Percentiles rank a stretch among this genome's conserved stretches.
These are phyloP conservation scores for Fusarium oxysporum DNA, from an alignment of 2,329 filamentous ascomycete species.

Conservation along the genomic window DNA sequence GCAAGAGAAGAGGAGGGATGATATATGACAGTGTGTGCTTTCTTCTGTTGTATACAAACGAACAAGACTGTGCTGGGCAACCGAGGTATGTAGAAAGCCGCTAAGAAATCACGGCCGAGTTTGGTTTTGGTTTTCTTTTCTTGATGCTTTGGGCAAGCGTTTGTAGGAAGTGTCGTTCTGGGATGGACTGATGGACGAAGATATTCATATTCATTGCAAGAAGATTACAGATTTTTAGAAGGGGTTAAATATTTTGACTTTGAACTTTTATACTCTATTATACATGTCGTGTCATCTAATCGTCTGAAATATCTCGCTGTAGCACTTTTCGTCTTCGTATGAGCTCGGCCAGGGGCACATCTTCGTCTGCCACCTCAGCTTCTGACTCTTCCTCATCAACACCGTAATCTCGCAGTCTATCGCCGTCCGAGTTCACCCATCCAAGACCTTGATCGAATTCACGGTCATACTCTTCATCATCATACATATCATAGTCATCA, in stretches of 20 bases:
- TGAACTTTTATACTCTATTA: conserved; percentile 32
- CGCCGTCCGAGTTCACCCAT: conserved; percentile 82
- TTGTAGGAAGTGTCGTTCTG: conserved; percentile 9
- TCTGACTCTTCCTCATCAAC: conserved; percentile 77
- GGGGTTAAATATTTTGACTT: conserved; percentile 28
- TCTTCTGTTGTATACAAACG: conserved; percentile 41
- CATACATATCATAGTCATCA: conserved; percentile 67
- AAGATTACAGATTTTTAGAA: conserved; percentile 32
- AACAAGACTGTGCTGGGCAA: conserved; percentile 46
- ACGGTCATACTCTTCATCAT: conserved; percentile 67
- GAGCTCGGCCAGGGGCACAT: conserved; percentile 77
- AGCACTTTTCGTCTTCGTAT: conserved; percentile 65
- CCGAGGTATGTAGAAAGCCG: conserved; percentile 33
- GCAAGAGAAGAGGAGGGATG: conserved; percentile 30
- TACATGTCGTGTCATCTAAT: conserved; percentile 35
- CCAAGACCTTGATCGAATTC: conserved; percentile 54
- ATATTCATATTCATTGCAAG: conserved; percentile 27
- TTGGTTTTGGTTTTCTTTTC: conserved; percentile 40
- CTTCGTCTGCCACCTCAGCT: conserved; percentile 57
- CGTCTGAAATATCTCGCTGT: conserved; percentile 49
- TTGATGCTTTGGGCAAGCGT: conserved; percentile 37
- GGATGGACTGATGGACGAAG: conserved; percentile 11
- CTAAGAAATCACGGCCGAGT: conserved; percentile 38
- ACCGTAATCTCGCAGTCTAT: conserved; percentile 79
- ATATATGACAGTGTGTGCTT: conserved; percentile 22